Base-by-base conservation (phyloP, 805 yeast species). In the Wickerhamomyces silvicola region DNA sequence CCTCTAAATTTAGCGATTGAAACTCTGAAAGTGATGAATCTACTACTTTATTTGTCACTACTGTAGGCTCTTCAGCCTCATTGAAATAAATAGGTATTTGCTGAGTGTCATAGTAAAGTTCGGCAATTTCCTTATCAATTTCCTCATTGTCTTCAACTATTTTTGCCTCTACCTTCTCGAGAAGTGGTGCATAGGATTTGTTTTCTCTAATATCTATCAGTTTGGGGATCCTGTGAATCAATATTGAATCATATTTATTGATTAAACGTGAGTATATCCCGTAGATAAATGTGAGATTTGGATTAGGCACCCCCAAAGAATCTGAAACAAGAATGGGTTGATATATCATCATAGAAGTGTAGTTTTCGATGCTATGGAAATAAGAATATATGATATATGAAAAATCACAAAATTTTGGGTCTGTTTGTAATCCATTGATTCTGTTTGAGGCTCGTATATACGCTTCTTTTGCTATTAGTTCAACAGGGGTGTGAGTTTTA, bases 281-380 rank as follows among this genome's bases (percentile, higher is more conserved):
- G 14, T 42, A 40, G 4, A 42, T 17, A 14, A 33, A 37, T 6
- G 38, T 38, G 11, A 37, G 21, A 14, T 30, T 32, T 9, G 46
- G 37, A 18, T 37, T 34, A 11, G 35, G 36, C 9, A 32, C 30
- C 2, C 25, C 23, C 4, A 27, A 18, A 3, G 15, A 12, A 22
- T 44, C 48, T 9, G 48, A 30, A 6, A 38, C 15, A 23, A 38
- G 28, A 7, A 45, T 29, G 7, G 30, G 16, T 18, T 43, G 48
- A 27, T 36, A 43, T 11, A 45, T 4, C 27, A 38, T 18, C 9
- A 38, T 10, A 9, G 37, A 18, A 3, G 37, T 18, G 18, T 38
- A 35, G 15, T 32, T 32, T n/a, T 35, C 36, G 20, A 24, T 10
- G 6, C 24, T 26, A 13, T 32, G 23, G n/a, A 15, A 24, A 13